A percentile compares a stretch with the other conserved stretches of the same genome.
These are phyloP conservation scores for Croton setiger DNA, from an alignment of 441 rosid species.

Conservation along the genomic window DNA sequence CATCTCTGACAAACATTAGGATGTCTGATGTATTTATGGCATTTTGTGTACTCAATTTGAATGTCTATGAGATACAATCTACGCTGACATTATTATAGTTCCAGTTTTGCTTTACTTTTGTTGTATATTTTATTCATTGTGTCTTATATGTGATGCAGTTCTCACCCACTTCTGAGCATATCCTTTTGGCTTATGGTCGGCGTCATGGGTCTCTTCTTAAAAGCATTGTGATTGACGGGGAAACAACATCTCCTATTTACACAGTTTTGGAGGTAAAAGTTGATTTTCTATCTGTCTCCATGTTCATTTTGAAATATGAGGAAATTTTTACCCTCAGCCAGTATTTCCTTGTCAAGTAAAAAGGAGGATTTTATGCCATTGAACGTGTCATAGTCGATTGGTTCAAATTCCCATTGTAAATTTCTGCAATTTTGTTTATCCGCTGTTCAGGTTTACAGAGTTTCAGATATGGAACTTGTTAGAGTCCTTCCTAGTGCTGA, in stretches of 20 bases:
- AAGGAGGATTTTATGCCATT: neutral
- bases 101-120: neutral
- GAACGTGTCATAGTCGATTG: neutral
- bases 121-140: slow-evolving; percentile 18
- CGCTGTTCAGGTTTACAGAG: slow-evolving; percentile 69
- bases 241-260: slow-evolving; percentile 62
- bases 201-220: slow-evolving; percentile 82
- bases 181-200: slow-evolving; percentile 83
- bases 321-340: neutral
- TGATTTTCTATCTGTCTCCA: neutral
- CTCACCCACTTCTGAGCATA: slow-evolving; percentile 87
- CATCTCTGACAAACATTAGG: neutral
- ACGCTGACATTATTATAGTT: neutral
- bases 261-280: slow-evolving; percentile 77
- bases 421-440: slow-evolving; percentile 13
- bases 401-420: neutral
- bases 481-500: slow-evolving; percentile 91
- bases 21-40: neutral
- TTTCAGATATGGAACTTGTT: slow-evolving; percentile 93
- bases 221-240: slow-evolving; percentile 78
- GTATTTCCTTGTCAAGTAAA: neutral
- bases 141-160: slow-evolving; percentile 44
- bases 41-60: neutral
- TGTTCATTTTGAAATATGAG: neutral
- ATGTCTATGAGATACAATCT: neutral